Percentiles rank a stretch among this genome's conserved stretches.
Conservation (phyloP, 345 rosid species). For the Trapa incisa region DNA sequence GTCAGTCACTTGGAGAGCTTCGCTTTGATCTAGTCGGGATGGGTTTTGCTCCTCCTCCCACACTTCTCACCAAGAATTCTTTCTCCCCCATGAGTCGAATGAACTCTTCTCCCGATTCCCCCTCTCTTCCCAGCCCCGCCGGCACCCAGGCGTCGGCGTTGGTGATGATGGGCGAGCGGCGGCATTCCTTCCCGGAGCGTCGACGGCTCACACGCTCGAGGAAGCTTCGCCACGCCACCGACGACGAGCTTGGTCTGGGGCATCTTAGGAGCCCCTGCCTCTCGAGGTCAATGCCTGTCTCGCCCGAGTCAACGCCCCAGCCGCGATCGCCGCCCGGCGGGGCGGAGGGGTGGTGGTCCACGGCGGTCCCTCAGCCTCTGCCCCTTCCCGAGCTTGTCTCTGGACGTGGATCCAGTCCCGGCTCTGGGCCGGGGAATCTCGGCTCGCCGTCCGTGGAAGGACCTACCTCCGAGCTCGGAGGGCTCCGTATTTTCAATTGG, state of each 20-base stretch:
- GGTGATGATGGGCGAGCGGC: constrained; percentile 3
- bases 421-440: not conserved
- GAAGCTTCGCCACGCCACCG: constrained; percentile 38
- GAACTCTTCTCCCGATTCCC: not conserved
- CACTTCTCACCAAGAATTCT: not conserved
- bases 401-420: constrained; percentile 10
- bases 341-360: constrained; percentile 19
- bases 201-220: constrained; percentile 35
- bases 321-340: constrained; percentile 14
- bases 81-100: not conserved
- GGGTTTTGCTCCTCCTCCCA: not conserved
- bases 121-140: not conserved
- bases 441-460: constrained; percentile 4
- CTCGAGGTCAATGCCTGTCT: constrained; percentile 16
- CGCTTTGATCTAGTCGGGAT: not conserved
- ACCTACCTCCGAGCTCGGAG: not conserved
- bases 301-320: constrained; percentile 18
- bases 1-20: not conserved
- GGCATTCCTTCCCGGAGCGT: constrained; percentile 7
- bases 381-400: constrained; percentile 33
- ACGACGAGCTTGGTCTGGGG: constrained; percentile 29
- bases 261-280: constrained; percentile 3
- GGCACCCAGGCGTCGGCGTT: not conserved
- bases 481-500: constrained; percentile 2
- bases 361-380: constrained; percentile 42